Evolutionary conservation across 768 basidiomycete genomes (phyloP), one percentile per base, ranked within the genome.

Genomic region (Leucocoprinus birnbaumii): DNA sequence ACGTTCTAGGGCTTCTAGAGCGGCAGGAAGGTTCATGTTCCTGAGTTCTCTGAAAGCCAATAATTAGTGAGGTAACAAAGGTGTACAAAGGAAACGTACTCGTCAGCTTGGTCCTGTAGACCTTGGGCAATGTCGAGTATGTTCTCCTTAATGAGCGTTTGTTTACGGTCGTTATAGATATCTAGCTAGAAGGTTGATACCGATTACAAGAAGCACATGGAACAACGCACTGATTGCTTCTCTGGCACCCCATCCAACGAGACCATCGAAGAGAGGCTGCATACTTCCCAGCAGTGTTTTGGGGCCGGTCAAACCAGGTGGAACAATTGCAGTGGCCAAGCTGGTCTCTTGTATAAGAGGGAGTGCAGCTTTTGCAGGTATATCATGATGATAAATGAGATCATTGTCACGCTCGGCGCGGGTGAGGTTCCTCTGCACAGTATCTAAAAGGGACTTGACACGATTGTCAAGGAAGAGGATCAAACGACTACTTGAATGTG

Each of bases 401-500:
- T 96, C 90, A 66, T 99, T 99, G 68, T 98, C 96, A 27, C 92
- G 83, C 59, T 87, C 83, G 0, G 95, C 91, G 13, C 91, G 81
- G 3, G 74, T 69, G 31, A 89, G 68, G 53, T 84, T 80, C 49
- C 80, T 83, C 60, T 87, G 80, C 22, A 97, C 73, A 7, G 74
- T 84, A 44, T 87, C 85, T 22, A 89, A 71, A 14, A 98, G 73
- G 1, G 89, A 91, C 94, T 98, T 65, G 21, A 31, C 50, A 48
- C 35, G 49, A 53, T 41, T 57, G 62, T 57, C 43, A 55, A 38
- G 21, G 31, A 31, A 26, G 34, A 37, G 42, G 26, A 55, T 19
- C 31, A 25, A 11, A 45, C 51, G 19, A 42, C 7, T 21, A 21
- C 24, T 48, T 31, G 18, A 51, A 18, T 31, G 22, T 25, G 54